Conservation (phyloP, 2,329 filamentous ascomycete species). For the Capronia americana region DNA sequence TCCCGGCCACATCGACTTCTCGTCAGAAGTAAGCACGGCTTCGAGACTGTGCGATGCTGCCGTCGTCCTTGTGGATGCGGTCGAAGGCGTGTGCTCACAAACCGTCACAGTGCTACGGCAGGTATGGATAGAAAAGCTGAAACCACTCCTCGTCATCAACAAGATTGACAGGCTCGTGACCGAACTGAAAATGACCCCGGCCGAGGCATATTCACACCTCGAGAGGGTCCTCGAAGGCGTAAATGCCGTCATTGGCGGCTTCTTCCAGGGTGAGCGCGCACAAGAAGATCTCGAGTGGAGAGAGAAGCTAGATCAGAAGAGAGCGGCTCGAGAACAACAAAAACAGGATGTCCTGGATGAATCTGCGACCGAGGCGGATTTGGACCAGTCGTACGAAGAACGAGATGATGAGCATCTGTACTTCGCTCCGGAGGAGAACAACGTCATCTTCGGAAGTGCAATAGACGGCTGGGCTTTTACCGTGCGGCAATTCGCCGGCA, state of each 20-base stretch:
- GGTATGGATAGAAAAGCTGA: slow-evolving; percentile 93
- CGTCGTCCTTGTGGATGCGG: slow-evolving; percentile 91
- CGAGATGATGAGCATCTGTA: slow-evolving; percentile 96
- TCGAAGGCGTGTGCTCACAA: slow-evolving; percentile 97
- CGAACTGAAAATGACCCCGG: slow-evolving; percentile 90
- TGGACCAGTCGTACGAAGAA: slow-evolving; percentile 75
- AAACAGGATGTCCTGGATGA: slow-evolving; percentile 42
- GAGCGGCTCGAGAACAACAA: slow-evolving; percentile 67
- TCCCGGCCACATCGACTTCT: slow-evolving; percentile 97
- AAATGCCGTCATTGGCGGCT: slow-evolving; percentile 95
- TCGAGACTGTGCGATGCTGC: slow-evolving; percentile 94
- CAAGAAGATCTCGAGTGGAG: slow-evolving; percentile 97
- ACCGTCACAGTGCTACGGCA: slow-evolving; percentile 96
- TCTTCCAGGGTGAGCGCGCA: slow-evolving; percentile 98
- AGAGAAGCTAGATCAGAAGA: slow-evolving; percentile 85
- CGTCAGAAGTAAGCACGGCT: slow-evolving; percentile 95
- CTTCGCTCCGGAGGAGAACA: slow-evolving; percentile 97
- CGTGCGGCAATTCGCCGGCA: slow-evolving; percentile 85
- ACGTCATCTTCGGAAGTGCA: slow-evolving; percentile 97
- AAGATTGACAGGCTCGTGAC: slow-evolving; percentile 96
- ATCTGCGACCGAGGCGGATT: slow-evolving; percentile 48
- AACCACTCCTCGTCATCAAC: slow-evolving; percentile 93
- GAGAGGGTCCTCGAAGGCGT: slow-evolving; percentile 92
- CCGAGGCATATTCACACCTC: slow-evolving; percentile 86
- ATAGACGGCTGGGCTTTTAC: slow-evolving; percentile 99